Evolutionary conservation across 345 rosid species (phyloP).

Genomic region (Capsella bursapastoris): DNA sequence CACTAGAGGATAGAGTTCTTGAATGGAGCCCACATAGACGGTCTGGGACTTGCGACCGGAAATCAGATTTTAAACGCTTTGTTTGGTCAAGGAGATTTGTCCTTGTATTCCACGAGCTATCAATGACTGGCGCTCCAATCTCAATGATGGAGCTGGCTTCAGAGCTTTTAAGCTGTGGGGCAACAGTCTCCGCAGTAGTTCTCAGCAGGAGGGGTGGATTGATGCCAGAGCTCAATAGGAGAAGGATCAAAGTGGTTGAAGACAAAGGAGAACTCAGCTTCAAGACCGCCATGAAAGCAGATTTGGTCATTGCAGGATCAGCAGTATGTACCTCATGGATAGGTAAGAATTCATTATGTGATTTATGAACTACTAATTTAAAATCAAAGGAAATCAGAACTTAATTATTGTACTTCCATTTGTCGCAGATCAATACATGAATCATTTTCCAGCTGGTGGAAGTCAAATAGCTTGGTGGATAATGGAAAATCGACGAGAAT

Average conservation of each 20-base stretch:
- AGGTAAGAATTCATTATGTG: constrained; percentile 53
- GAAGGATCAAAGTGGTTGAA: constrained; percentile 86
- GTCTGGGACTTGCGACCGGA: constrained; percentile 90
- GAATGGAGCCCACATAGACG: constrained; percentile 91
- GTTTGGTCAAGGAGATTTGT: constrained; percentile 97
- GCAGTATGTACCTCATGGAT: constrained; percentile 98
- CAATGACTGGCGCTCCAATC: constrained; percentile 98
- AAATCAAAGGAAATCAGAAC: background rate
- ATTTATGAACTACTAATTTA: constrained; percentile 9
- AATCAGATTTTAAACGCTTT: constrained; percentile 81
- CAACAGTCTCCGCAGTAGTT: constrained; percentile 88
- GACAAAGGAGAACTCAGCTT: constrained; percentile 90
- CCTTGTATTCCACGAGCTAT: constrained; percentile 84
- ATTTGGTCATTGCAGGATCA: constrained; percentile 91
- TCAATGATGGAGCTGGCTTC: constrained; percentile 97
- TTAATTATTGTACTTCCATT: background rate
- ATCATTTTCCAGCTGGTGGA: constrained; percentile 84
- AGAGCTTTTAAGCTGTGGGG: constrained; percentile 97
- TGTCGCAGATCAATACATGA: constrained; percentile 79
- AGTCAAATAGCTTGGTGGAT: constrained; percentile 98
- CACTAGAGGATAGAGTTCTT: constrained; percentile 68
- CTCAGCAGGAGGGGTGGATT: constrained; percentile 91
- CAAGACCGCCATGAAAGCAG: constrained; percentile 94
- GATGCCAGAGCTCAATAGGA: constrained; percentile 80
- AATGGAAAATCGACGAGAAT: constrained; percentile 93